Conservation (phyloP, 345 rosid species). For the Boechera divaricarpa region DNA sequence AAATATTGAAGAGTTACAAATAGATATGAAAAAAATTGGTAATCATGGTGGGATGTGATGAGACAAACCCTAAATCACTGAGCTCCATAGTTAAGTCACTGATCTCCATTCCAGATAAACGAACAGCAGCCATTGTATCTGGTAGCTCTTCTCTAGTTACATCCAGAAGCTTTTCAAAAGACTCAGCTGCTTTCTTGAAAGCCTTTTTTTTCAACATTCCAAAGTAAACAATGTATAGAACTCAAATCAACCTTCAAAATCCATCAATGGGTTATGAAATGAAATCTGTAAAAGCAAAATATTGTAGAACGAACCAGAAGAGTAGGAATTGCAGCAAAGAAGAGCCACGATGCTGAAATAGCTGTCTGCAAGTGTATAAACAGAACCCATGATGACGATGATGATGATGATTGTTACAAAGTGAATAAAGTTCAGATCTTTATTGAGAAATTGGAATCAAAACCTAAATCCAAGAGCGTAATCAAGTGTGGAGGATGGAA, state of each 20-base stretch:
- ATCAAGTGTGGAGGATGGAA: neutral
- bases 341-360: conserved; percentile 80
- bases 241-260: neutral
- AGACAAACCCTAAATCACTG: conserved; percentile 75
- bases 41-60: neutral
- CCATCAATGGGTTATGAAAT: neutral
- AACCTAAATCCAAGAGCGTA: conserved; percentile 23
- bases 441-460: neutral
- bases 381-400: neutral
- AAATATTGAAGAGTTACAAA: neutral
- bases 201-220: conserved; percentile 51
- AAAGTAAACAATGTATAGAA: neutral
- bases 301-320: conserved; percentile 61
- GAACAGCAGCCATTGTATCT: conserved; percentile 89
- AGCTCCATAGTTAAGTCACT: conserved; percentile 93
- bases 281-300: neutral
- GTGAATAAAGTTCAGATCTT: conserved; percentile 1
- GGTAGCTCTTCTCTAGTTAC: conserved; percentile 89
- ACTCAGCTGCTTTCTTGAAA: conserved; percentile 87
- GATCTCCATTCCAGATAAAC: conserved; percentile 95
- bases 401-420: neutral
- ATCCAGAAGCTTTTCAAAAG: conserved; percentile 85
- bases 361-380: conserved; percentile 57
- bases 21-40: neutral
- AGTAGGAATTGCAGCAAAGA: conserved; percentile 85